Evolutionary conservation across 2,329 filamentous ascomycete species (phyloP).

Genomic region (Colletotrichum zoysiae): DNA sequence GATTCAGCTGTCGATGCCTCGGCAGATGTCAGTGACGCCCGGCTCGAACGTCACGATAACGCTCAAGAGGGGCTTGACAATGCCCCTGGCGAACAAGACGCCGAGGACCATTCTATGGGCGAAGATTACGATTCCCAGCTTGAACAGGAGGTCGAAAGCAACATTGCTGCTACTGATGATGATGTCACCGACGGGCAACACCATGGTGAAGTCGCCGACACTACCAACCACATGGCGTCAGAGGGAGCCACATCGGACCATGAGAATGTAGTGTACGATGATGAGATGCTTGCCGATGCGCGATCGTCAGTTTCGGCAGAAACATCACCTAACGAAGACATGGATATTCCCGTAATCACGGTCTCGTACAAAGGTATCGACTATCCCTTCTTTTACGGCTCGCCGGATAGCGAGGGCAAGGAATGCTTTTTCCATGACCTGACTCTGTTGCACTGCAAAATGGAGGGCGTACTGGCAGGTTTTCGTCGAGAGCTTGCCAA

Average conservation of each 20-base stretch:
- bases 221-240: conserved; percentile 28
- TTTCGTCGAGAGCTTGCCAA: conserved; percentile 60
- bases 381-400: conserved; percentile 55
- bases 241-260: conserved; percentile 21
- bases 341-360: conserved; percentile 53
- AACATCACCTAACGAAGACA: conserved; percentile 36
- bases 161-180: conserved; percentile 8
- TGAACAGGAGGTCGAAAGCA: conserved; percentile 3
- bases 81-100: conserved; percentile 14
- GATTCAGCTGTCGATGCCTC: conserved; percentile 48
- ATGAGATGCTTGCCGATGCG: conserved; percentile 25
- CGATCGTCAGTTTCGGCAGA: conserved; percentile 37
- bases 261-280: conserved; percentile 36
- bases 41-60: background rate
- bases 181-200: conserved; percentile 1
- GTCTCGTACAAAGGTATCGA: conserved; percentile 60
- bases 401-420: conserved; percentile 47
- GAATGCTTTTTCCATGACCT: conserved; percentile 61
- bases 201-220: conserved; percentile 22
- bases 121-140: conserved; percentile 7
- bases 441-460: conserved; percentile 57
- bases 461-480: conserved; percentile 59
- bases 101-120: conserved; percentile 11
- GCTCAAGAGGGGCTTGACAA: conserved; percentile 27
- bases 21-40: conserved; percentile 14